Conservation (phyloP, 2,329 filamentous ascomycete species). For the Colletotrichum sp. region DNA sequence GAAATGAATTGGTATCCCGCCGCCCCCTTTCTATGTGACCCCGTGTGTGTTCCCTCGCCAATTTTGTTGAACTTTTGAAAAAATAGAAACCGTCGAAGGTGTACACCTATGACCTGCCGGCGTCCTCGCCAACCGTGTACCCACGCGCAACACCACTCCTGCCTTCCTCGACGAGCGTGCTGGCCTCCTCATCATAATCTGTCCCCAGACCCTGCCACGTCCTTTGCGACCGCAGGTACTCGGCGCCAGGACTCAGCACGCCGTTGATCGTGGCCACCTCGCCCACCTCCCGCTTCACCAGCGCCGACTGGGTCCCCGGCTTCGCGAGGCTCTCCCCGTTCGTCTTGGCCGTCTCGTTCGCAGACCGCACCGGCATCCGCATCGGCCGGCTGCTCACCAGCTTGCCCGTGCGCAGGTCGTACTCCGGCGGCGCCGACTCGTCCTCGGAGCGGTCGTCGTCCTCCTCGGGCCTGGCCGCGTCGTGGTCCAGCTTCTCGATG, state of each 20-base stretch:
- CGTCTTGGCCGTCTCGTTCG: background rate
- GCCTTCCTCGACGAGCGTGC: constrained; percentile 80
- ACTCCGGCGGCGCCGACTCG: constrained; percentile 85
- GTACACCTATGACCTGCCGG: background rate
- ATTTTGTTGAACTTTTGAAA: background rate
- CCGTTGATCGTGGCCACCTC: constrained; percentile 85
- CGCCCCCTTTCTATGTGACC: background rate
- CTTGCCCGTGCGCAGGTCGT: constrained; percentile 86
- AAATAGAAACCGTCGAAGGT: background rate
- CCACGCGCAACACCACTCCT: constrained; percentile 87
- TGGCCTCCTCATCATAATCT: constrained; percentile 72
- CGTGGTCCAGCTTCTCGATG: constrained; percentile 71
- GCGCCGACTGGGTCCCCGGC: constrained; percentile 36
- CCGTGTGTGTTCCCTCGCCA: background rate
- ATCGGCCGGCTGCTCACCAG: constrained; percentile 84
- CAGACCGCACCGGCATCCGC: constrained; percentile 46
- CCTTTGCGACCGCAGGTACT: constrained; percentile 80
- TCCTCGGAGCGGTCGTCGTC: constrained; percentile 49
- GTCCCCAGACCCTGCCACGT: constrained; percentile 93
- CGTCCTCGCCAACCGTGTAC: constrained; percentile 75
- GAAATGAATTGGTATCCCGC: background rate
- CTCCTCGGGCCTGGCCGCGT: constrained; percentile 15
- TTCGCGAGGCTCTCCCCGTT: constrained; percentile 27
- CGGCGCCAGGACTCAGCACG: constrained; percentile 87
- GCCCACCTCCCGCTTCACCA: constrained; percentile 67